These are phyloP conservation scores for Coffea humblotiana DNA, from an alignment of 305 asterid genomes.

Conservation along the genomic window DNA sequence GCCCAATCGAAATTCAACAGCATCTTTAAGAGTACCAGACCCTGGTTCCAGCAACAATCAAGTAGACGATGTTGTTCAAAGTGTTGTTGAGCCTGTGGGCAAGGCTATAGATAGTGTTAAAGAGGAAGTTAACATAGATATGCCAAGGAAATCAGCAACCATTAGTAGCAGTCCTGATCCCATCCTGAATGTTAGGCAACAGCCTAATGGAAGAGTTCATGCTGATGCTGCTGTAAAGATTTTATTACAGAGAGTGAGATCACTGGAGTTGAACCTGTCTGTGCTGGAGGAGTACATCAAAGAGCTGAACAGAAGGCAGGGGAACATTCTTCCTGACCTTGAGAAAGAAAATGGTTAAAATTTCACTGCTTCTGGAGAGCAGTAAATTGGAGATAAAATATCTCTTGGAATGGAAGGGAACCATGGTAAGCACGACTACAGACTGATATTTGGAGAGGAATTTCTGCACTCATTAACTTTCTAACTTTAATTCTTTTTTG, in stretches of 20 bases:
- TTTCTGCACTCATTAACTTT: conserved; percentile 9
- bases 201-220: conserved; percentile 62
- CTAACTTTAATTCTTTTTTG: conserved; percentile 15
- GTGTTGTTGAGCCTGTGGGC: conserved; percentile 34
- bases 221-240: conserved; percentile 89
- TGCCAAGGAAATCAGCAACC: conserved; percentile 36
- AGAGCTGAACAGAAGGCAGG: conserved; percentile 71
- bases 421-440: conserved; percentile 42
- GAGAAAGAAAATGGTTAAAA: conserved; percentile 64
- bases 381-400: conserved; percentile 67
- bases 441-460: conserved; percentile 8
- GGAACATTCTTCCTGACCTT: conserved; percentile 71
- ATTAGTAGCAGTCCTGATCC: conserved; percentile 43
- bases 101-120: conserved; percentile 42
- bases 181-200: conserved; percentile 47
- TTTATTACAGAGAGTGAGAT: conserved; percentile 83
- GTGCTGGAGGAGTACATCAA: conserved; percentile 86
- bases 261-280: conserved; percentile 75
- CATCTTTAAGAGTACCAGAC: conserved; percentile 44
- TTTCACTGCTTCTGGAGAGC: conserved; percentile 62
- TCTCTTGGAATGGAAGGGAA: conserved; percentile 76
- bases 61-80: conserved; percentile 31
- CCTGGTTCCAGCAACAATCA: conserved; percentile 32
- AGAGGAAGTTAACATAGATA: conserved; percentile 42
- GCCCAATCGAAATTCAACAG: conserved; percentile 47